Base-by-base conservation (phyloP, 163 green algal genomes). In the Chlamydomonas reinhardtii region DNA sequence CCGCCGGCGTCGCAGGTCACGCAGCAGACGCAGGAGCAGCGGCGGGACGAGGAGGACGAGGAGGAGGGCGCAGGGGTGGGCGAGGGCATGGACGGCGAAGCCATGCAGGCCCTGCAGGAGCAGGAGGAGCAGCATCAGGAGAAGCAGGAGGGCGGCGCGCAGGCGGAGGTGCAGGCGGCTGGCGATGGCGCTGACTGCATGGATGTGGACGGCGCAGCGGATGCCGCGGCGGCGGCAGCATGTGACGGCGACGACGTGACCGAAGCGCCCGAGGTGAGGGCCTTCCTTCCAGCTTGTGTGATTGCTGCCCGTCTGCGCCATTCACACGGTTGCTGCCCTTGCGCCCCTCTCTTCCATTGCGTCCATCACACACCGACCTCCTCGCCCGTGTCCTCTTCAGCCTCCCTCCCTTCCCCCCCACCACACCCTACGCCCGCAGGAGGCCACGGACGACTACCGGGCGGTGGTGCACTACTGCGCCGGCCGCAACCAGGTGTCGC, bases 381-480 rank as follows among this genome's bases (percentile, higher is more conserved):
- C n/a, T 22, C 66, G 2, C 66, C 4, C 66, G n/a, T n/a, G n/a
- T n/a, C n/a, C n/a, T n/a, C n/a, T n/a, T n/a, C n/a, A n/a, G n/a
- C n/a, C n/a, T 43, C n/a, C n/a, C n/a, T 15, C 66, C n/a, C n/a
- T 8, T 16, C n/a, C 66, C 8, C 70, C 52, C 48, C 32, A 32
- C 32, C 69, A 31, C 27, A 16, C 14, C 32, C 69, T 1, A 2
- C 73, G 25, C 4, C 52, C 34, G 17, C 64, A 84, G 77, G 64
- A 56, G 48, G 48, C 48, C 48, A 56, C 77, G 6, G 77, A 76
- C 65, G 77, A 84, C 43, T 84, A 84, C 64, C 52, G 87, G 65
- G 91, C 89, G 39, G 82, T 71, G 48, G 82, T 70, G 31, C 80
- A 90, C 56, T 84, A 86, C 39, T 73, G 83, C 2, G 8, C 59